phyloP scores from a whole-genome alignment of 768 basidiomycete species.

The Sarcomyxa edulis region DNA sequence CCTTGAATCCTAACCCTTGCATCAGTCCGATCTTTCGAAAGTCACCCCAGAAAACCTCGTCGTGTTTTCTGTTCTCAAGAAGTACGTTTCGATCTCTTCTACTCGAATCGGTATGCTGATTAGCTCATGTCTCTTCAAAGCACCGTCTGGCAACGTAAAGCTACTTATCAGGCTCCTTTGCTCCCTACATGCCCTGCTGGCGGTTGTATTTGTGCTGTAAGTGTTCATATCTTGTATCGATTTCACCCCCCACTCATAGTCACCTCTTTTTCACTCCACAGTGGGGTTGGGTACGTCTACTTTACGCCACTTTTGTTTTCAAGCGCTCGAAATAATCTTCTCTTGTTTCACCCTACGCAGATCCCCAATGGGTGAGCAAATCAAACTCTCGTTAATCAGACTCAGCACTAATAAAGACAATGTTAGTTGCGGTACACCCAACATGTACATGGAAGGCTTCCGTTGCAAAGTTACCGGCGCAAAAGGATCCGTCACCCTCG shows the following conservation, averaged over 20 bases:
- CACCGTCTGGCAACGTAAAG: neutral
- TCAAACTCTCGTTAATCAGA: neutral
- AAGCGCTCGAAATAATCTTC: too few species aligned
- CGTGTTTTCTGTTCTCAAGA: neutral
- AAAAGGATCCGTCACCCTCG: constrained; percentile 12
- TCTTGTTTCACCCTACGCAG: too few species aligned
- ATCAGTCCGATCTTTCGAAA: constrained; percentile 1
- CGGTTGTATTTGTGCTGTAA: constrained; percentile 17
- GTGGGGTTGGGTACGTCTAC: constrained; percentile 15
- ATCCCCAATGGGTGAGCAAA: constrained; percentile 13
- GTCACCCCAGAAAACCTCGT: neutral
- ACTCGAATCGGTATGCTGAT: neutral
- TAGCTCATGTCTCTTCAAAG: neutral
- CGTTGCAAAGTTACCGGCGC: constrained; percentile 19
- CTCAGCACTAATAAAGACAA: neutral
- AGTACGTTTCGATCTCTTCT: neutral
- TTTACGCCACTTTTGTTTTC: constrained; percentile 4
- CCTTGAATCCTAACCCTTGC: neutral
- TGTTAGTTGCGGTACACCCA: constrained; percentile 39
- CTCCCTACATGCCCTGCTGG: constrained; percentile 15
- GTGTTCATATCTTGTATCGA: neutral
- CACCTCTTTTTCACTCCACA: constrained; percentile 1
- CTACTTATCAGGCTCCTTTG: neutral
- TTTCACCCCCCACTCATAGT: neutral
- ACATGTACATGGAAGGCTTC: too few species aligned